These are phyloP conservation scores for Geoglossum glabrum DNA, from an alignment of 495 filamentous ascomycete genomes.

Conservation along the genomic window DNA sequence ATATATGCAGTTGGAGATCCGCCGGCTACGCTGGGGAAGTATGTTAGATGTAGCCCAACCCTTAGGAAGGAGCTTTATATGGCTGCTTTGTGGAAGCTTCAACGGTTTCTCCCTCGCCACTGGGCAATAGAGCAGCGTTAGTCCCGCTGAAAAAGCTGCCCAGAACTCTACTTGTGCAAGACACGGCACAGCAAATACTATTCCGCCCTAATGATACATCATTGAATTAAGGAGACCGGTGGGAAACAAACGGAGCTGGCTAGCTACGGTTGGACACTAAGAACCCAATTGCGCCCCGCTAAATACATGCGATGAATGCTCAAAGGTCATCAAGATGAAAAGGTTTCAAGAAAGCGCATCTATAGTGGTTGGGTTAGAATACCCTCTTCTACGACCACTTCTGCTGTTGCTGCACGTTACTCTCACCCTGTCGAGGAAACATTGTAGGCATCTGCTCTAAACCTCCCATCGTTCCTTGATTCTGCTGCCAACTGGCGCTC, in stretches of 20 bases:
- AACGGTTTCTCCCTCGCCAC: too few relatives aligned
- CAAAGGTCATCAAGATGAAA: not conserved
- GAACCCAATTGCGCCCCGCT: not conserved
- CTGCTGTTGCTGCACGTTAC: conserved; percentile 12
- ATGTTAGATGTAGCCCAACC: too few relatives aligned
- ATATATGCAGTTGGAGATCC: too few relatives aligned
- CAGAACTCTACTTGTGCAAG: not conserved
- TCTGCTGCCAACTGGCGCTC: conserved; percentile 68
- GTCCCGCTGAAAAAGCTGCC: too few relatives aligned
- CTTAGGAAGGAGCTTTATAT: too few relatives aligned
- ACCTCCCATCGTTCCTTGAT: conserved; percentile 70
- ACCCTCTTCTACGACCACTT: not conserved
- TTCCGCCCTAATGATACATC: not conserved
- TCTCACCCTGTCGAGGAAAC: conserved; percentile 55
- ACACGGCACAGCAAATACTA: not conserved
- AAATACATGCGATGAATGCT: not conserved
- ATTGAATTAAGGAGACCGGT: not conserved
- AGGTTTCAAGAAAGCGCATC: not conserved
- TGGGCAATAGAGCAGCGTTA: too few relatives aligned
- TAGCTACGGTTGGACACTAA: not conserved
- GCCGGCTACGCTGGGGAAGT: too few relatives aligned
- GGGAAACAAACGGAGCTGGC: not conserved
- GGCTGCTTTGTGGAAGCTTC: too few relatives aligned
- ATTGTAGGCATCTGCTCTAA: conserved; percentile 64
- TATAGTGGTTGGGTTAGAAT: not conserved